phyloP scores from a whole-genome alignment of 2,329 filamentous ascomycete genomes.

The Talaromyces sp. region DNA sequence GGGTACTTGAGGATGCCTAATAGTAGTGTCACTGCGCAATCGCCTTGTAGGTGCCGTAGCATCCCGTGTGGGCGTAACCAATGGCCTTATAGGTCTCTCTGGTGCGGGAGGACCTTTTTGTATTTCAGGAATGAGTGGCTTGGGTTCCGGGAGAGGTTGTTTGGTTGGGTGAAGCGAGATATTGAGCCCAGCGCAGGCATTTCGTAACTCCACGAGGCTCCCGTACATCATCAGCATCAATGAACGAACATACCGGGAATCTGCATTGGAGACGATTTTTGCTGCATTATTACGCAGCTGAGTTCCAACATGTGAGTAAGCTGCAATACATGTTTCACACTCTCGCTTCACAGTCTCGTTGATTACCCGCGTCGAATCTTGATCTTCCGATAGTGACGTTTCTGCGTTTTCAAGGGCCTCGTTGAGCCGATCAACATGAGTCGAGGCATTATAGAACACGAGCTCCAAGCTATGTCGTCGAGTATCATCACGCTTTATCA shows the following conservation, averaged over 20 bases:
- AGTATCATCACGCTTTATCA: conserved; percentile 50
- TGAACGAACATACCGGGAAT: conserved; percentile 60
- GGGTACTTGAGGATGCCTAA: conserved; percentile 47
- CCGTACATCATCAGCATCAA: conserved; percentile 62
- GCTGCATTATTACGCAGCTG: conserved; percentile 52
- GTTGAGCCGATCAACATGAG: conserved; percentile 60
- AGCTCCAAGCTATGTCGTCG: conserved; percentile 57
- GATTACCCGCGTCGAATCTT: conserved; percentile 46
- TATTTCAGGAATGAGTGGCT: conserved; percentile 33
- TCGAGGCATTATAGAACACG: conserved; percentile 59
- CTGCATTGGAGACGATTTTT: conserved; percentile 58
- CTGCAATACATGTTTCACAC: conserved; percentile 53
- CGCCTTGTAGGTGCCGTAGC: conserved; percentile 47
- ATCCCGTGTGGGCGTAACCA: conserved; percentile 52
- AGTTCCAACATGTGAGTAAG: conserved; percentile 53
- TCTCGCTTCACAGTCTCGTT: conserved; percentile 49
- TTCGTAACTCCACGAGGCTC: conserved; percentile 61
- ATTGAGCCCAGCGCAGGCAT: conserved; percentile 58
- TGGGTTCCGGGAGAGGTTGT: conserved; percentile 31
- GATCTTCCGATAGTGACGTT: conserved; percentile 53
- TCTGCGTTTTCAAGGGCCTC: conserved; percentile 56
- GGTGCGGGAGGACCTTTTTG: conserved; percentile 30
- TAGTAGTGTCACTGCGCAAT: conserved; percentile 54
- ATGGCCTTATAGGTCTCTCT: conserved; percentile 33
- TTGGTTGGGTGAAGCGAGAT: conserved; percentile 38